Evolutionary conservation across 2,329 filamentous ascomycete genomes (phyloP).

Genomic region (Ceratocystis cubensis): DNA sequence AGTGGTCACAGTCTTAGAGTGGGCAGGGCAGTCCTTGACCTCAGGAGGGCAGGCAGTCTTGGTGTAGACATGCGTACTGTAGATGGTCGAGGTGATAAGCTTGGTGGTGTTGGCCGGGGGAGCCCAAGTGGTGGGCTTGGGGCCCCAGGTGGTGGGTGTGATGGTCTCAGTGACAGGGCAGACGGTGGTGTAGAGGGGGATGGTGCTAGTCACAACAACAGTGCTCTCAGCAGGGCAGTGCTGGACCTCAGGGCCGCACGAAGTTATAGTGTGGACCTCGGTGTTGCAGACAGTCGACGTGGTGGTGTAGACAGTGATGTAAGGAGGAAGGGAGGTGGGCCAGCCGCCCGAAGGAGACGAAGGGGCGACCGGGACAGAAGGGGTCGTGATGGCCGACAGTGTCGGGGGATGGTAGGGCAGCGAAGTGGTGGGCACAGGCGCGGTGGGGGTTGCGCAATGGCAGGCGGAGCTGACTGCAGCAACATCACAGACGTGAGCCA

Average conservation of each 20-base stretch:
- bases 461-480: constrained; percentile 49
- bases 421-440: not conserved
- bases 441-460: constrained; percentile 46
- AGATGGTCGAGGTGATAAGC: constrained; percentile 36
- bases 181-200: constrained; percentile 6
- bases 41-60: constrained; percentile 48
- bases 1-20: constrained; percentile 29
- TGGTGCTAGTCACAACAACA: constrained; percentile 5
- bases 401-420: not conserved
- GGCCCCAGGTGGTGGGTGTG: not conserved
- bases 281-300: constrained; percentile 45
- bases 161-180: constrained; percentile 8
- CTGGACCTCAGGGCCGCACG: constrained; percentile 43
- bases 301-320: constrained; percentile 44
- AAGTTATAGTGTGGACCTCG: constrained; percentile 47
- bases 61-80: constrained; percentile 46
- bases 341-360: constrained; percentile 11
- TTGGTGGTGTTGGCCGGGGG: not conserved
- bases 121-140: not conserved
- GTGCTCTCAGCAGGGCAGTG: constrained; percentile 26
- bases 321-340: constrained; percentile 25
- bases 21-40: constrained; percentile 49
- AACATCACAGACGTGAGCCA: constrained; percentile 28
- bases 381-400: not conserved
- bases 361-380: not conserved